Base-by-base conservation (phyloP, 106 monocot species). In the Allium sativum region DNA sequence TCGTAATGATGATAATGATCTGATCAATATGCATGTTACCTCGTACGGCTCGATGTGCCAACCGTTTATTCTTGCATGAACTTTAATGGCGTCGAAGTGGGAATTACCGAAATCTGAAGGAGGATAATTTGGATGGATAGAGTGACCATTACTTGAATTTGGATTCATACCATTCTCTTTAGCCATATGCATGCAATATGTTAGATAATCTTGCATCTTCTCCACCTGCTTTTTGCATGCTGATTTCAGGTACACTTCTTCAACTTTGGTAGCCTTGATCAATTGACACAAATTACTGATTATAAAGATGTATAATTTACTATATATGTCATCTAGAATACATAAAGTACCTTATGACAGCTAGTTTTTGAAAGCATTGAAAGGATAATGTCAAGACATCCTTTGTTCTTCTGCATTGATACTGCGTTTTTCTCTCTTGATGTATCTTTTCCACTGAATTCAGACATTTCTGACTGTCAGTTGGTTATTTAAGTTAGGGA, bases 41-140 rank as follows among this genome's bases (percentile, higher is more conserved):
- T 79, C 79, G 45, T 74, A 42, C 18, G 79, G 79, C 40, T 61
- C 70, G 46, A 79, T 66, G 21, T 7, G 53, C 79, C 74, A 74
- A 61, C 79, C 79, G 67, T 62, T 22, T 10, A 56, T 43, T 50
- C 67, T 71, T 10, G 79, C 79, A 43, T 71, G 70, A 41, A 62
- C 56, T 52, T 47, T 66, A 2, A 67, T 61, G 4, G 50, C 61
- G 15, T 48, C 71, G 10, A 70, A 16, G 22, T 52, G 65, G 9
- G 63, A 55, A 53, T 73, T 51, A 0, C 59, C 21, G 1, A 44
- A 12, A 13, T 21, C 47, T 9, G 45, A 48, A 12, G 41, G 4
- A 14, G 19, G n/a, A 8, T 20, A 22, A 15, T 22, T 14, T 12
- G 18, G 12, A 19, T 10, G 45, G n/a, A 3, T 17, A 1, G 20